A percentile compares a stretch with the other conserved stretches of the same genome.
Evolutionary conservation across 1,284 basidiomycete genomes (phyloP).

Genomic region (Cryptococcus sp.): DNA sequence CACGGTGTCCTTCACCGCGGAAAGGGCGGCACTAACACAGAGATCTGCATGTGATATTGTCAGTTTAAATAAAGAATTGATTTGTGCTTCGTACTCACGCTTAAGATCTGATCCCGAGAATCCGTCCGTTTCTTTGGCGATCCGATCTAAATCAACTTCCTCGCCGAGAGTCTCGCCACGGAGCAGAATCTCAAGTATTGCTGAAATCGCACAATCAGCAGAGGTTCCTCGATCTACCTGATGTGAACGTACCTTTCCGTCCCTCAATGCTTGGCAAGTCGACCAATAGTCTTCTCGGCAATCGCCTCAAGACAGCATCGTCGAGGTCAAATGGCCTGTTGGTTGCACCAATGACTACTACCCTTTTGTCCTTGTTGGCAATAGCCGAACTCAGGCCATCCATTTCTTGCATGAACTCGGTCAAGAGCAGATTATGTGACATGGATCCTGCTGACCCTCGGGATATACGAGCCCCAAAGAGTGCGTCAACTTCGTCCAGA

Average conservation of each 20-base stretch:
- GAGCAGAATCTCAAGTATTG: conserved; percentile 79
- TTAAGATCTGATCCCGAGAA: conserved; percentile 94
- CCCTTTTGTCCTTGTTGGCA: conserved; percentile 72
- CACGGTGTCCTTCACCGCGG: conserved; percentile 81
- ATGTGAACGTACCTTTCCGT: conserved; percentile 63
- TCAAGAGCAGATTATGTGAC: conserved; percentile 66
- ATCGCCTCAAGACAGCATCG: conserved; percentile 67
- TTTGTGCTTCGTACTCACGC: conserved; percentile 62
- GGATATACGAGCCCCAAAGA: conserved; percentile 84
- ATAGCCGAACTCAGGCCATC: conserved; percentile 71
- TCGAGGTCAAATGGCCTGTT: conserved; percentile 63
- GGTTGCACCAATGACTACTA: conserved; percentile 93
- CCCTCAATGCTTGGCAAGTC: conserved; percentile 81
- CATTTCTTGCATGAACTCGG: conserved; percentile 99
- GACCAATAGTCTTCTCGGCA: conserved; percentile 78
- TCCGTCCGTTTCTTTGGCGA: conserved; percentile 75
- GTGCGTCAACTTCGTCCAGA: conserved; percentile 91
- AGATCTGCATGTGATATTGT: conserved; percentile 61
- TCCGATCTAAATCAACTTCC: conserved; percentile 65
- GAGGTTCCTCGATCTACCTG: too few relatives aligned
- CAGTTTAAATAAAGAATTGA: neutral
- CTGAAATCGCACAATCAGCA: conserved; percentile 51
- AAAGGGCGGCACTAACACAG: conserved; percentile 82
- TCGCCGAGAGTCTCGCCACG: conserved; percentile 69
- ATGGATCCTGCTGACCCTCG: conserved; percentile 72